Conservation (phyloP, 805 yeast genomes). For the Wickerhamomyces silvicola region DNA sequence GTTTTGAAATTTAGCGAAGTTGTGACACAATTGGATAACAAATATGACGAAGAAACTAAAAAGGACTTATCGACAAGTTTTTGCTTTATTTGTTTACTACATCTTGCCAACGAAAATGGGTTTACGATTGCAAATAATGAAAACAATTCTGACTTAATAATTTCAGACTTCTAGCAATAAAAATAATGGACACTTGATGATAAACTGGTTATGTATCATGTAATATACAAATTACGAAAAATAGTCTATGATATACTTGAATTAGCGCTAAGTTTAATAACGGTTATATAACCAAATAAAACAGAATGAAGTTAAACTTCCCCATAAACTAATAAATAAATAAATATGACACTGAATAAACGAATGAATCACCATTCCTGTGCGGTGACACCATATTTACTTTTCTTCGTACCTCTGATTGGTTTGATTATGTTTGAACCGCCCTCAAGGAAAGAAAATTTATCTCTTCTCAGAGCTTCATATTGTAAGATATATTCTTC, state of each 20-base stretch:
- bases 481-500: slow-evolving; percentile 68
- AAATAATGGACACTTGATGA: not conserved
- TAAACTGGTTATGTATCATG: not conserved
- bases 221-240: not conserved
- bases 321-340: no score
- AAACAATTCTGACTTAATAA: slow-evolving; percentile 18
- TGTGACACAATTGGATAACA: slow-evolving; percentile 40
- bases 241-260: not conserved
- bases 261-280: no score
- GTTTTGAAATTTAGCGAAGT: slow-evolving; percentile 36
- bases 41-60: slow-evolving; percentile 48
- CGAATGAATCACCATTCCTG: slow-evolving; percentile 58
- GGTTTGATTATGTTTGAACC: slow-evolving; percentile 69
- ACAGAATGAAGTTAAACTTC: no score
- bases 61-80: slow-evolving; percentile 78
- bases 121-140: slow-evolving; percentile 42
- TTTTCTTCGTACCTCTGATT: slow-evolving; percentile 59
- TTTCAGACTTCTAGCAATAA: slow-evolving; percentile 3
- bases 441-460: slow-evolving; percentile 89
- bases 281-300: no score
- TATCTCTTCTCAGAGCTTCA: slow-evolving; percentile 70
- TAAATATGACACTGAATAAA: not conserved
- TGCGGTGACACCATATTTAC: slow-evolving; percentile 56
- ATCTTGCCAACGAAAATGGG: slow-evolving; percentile 83
- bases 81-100: slow-evolving; percentile 77